These are phyloP conservation scores for Fusarium buxicola DNA, from an alignment of 2,329 filamentous ascomycete species.

Conservation along the genomic window DNA sequence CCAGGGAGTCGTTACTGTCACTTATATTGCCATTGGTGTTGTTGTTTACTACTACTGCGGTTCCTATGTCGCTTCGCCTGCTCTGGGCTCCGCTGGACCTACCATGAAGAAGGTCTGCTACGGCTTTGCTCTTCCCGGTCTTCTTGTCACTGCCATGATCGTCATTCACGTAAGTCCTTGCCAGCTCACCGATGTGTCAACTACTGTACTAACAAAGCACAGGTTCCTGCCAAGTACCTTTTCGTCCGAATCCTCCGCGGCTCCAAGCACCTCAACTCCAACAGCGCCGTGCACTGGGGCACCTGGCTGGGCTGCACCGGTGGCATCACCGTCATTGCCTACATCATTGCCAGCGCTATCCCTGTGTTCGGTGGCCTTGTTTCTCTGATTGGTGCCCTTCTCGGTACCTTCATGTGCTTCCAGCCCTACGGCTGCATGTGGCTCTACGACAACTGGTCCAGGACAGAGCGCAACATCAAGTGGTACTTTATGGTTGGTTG, in stretches of 20 bases:
- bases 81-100: constrained; percentile 58
- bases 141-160: constrained; percentile 46
- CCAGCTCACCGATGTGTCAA: background rate
- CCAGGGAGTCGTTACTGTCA: constrained; percentile 45
- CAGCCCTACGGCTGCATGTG: constrained; percentile 37
- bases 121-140: constrained; percentile 51
- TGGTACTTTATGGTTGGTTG: constrained; percentile 19
- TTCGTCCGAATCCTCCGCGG: constrained; percentile 47
- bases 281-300: constrained; percentile 45
- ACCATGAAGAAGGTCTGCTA: constrained; percentile 59
- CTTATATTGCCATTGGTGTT: constrained; percentile 49
- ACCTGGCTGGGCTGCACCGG: constrained; percentile 43
- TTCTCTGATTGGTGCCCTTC: constrained; percentile 27
- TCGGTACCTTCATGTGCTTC: constrained; percentile 37
- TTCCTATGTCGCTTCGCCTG: constrained; percentile 59
- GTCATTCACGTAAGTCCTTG: constrained; percentile 44
- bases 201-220: constrained; percentile 8
- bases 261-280: constrained; percentile 46
- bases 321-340: constrained; percentile 21
- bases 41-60: constrained; percentile 61
- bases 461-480: background rate
- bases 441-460: constrained; percentile 30
- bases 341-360: constrained; percentile 36
- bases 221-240: constrained; percentile 44
- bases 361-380: constrained; percentile 33